phyloP scores from a whole-genome alignment of 1,284 basidiomycete genomes.

The Ustanciosporium gigantosporum region DNA sequence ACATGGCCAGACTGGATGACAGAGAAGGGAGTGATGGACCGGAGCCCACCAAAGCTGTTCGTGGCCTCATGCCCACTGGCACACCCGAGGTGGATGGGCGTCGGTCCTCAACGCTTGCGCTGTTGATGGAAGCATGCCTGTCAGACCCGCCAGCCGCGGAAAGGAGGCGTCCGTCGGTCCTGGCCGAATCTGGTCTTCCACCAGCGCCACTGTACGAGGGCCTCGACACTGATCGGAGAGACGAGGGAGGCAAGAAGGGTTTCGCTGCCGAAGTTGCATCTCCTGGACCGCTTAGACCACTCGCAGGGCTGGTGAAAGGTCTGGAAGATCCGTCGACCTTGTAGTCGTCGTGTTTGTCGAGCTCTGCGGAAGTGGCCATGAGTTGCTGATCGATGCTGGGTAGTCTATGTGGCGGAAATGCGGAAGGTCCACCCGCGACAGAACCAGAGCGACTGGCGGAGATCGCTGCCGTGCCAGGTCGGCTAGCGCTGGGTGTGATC shows the following conservation, averaged over 20 bases:
- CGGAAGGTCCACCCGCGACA: constrained; percentile 1
- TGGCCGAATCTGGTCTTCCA: neutral
- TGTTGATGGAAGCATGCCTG: constrained; percentile 3
- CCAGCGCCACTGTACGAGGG: constrained; percentile 4
- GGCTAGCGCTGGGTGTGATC: constrained; percentile 37
- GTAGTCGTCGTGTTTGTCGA: constrained; percentile 17
- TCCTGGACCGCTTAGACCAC: constrained; percentile 6
- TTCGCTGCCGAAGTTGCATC: constrained; percentile 8
- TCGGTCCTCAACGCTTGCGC: constrained; percentile 10
- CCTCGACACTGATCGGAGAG: constrained; percentile 11
- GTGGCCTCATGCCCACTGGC: no score
- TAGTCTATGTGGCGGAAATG: constrained; percentile 14
- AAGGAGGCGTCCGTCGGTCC: constrained; percentile 7
- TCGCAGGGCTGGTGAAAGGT: constrained; percentile 35
- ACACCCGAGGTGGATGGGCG: constrained; percentile 28
- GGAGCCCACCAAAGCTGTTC: no score
- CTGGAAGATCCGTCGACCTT: constrained; percentile 11
- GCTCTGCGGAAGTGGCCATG: constrained; percentile 19
- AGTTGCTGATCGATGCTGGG: constrained; percentile 44
- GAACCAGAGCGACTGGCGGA: constrained; percentile 17
- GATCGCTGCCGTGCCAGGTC: constrained; percentile 38
- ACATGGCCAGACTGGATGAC: constrained; percentile 11
- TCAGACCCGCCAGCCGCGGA: constrained; percentile 8
- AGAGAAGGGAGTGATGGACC: constrained; percentile 24
- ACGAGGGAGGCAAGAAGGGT: constrained; percentile 29